Conservation (phyloP, 352 stramenopile genomes). For the Phytophthora macrochlamydospora region DNA sequence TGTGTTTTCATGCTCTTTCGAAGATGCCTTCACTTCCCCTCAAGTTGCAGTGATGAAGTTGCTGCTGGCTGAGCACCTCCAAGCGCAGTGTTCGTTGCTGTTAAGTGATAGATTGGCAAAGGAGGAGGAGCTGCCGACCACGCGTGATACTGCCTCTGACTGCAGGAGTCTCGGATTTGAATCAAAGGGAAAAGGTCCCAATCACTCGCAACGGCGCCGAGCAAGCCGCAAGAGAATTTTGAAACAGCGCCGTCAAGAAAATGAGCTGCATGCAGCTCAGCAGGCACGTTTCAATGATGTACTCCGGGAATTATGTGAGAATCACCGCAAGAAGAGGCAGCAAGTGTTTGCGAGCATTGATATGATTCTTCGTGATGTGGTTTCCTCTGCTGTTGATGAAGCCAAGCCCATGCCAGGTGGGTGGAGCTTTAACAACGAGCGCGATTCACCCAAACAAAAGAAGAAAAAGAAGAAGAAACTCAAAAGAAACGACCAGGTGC, state of each 20-base stretch:
- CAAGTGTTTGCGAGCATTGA: conserved; percentile 26
- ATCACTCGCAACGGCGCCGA: conserved; percentile 60
- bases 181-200: conserved; percentile 16
- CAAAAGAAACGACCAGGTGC: conserved; percentile 27
- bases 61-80: conserved; percentile 73
- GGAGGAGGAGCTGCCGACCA: conserved; percentile 32
- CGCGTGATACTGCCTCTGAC: background rate
- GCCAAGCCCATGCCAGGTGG: conserved; percentile 17
- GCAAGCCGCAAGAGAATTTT: conserved; percentile 71
- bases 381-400: conserved; percentile 38
- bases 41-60: conserved; percentile 66
- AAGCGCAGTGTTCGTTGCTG: conserved; percentile 72
- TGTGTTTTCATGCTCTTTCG: conserved; percentile 49
- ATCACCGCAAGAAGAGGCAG: conserved; percentile 37
- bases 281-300: conserved; percentile 43
- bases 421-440: conserved; percentile 16
- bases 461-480: conserved; percentile 32
- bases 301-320: conserved; percentile 44
- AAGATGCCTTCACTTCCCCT: conserved; percentile 42
- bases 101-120: conserved; percentile 59
- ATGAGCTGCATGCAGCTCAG: conserved; percentile 39
- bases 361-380: conserved; percentile 45
- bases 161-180: background rate
- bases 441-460: conserved; percentile 22
- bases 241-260: conserved; percentile 62